Evolutionary conservation across 1,284 basidiomycete genomes (phyloP).

Genomic region (Entoloma clypeatum): DNA sequence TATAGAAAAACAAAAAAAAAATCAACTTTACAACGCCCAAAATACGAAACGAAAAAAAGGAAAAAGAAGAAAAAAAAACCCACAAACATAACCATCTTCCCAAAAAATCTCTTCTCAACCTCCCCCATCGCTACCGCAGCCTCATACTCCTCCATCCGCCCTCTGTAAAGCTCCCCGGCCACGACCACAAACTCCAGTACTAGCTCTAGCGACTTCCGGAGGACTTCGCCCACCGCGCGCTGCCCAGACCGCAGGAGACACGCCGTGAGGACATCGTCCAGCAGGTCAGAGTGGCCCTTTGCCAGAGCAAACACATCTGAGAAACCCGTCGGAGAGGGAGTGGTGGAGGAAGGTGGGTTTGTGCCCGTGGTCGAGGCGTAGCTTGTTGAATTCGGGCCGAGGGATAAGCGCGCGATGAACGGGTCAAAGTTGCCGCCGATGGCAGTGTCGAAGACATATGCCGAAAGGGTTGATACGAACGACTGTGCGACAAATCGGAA

Average conservation of each 20-base stretch:
- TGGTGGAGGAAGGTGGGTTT: too few species aligned
- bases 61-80: conserved; percentile 27
- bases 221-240: conserved; percentile 59
- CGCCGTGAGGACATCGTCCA: conserved; percentile 75
- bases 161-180: conserved; percentile 57
- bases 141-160: conserved; percentile 54
- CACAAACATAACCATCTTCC: conserved; percentile 57
- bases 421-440: conserved; percentile 72
- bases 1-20: conserved; percentile 16
- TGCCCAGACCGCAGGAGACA: conserved; percentile 77
- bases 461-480: conserved; percentile 61
- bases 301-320: conserved; percentile 76
- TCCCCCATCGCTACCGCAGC: conserved; percentile 54
- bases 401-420: conserved; percentile 50
- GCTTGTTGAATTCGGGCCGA: conserved; percentile 16
- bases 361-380: too few species aligned
- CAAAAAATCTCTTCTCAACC: conserved; percentile 51
- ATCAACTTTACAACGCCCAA: background rate
- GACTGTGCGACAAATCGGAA: conserved; percentile 72
- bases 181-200: conserved; percentile 70
- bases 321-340: conserved; percentile 45
- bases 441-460: conserved; percentile 74
- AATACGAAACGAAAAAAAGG: conserved; percentile 12
- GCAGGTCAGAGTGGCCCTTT: conserved; percentile 60
- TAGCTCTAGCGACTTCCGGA: conserved; percentile 62